A percentile compares a stretch with the other conserved stretches of the same genome.
Evolutionary conservation across 352 stramenopile species (phyloP).

Genomic region (Pythium angustatum): DNA sequence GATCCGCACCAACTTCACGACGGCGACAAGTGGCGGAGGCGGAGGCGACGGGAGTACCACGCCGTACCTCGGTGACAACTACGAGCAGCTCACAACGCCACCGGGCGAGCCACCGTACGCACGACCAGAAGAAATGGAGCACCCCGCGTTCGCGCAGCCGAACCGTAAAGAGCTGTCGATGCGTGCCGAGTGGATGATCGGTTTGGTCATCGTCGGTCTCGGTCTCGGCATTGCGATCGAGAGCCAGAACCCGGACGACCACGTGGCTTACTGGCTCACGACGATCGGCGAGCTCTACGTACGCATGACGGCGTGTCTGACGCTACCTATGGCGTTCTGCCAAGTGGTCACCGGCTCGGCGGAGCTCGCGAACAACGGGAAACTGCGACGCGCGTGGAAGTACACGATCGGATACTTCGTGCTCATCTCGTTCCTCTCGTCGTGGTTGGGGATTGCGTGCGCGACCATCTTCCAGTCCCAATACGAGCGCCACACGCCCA

Average conservation of each 20-base stretch:
- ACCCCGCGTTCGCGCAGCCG: constrained; percentile 14
- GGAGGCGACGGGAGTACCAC: constrained; percentile 20
- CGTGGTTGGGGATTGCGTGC: constrained; percentile 31
- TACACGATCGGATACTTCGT: constrained; percentile 44
- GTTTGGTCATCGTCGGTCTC: constrained; percentile 43
- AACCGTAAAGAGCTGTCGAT: constrained; percentile 36
- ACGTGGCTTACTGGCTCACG: constrained; percentile 61
- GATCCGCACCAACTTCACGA: constrained; percentile 56
- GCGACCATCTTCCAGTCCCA: constrained; percentile 34
- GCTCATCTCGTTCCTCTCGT: constrained; percentile 34
- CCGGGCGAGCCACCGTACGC: constrained; percentile 46
- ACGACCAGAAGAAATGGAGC: constrained; percentile 27
- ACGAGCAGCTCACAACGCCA: constrained; percentile 54
- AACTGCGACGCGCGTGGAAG: constrained; percentile 44
- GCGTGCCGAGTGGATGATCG: constrained; percentile 43
- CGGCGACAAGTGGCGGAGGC: constrained; percentile 21
- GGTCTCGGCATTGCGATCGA: constrained; percentile 37
- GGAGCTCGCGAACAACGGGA: constrained; percentile 43
- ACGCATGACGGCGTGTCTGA: constrained; percentile 53
- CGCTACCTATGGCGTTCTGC: constrained; percentile 62
- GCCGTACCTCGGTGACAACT: constrained; percentile 36
- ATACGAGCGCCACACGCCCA: constrained; percentile 32
- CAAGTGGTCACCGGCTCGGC: constrained; percentile 59
- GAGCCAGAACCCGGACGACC: constrained; percentile 31
- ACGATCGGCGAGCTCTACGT: constrained; percentile 56